phyloP scores from a whole-genome alignment of 306 rosid genomes.

The Malus sylvestris region DNA sequence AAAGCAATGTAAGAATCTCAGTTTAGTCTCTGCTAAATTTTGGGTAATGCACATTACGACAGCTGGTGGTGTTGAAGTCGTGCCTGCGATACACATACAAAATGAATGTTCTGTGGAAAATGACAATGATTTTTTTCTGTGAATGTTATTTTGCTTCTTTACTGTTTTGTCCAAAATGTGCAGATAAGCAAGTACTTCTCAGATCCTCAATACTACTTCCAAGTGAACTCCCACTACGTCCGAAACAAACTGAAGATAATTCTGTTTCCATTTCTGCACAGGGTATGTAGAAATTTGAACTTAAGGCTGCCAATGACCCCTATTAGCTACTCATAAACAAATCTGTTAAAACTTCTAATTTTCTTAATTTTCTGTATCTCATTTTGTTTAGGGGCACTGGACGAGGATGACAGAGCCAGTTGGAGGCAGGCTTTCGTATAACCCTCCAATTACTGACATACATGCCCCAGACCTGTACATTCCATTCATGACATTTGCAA shows the following conservation, averaged over 20 bases:
- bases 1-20: conserved; percentile 51
- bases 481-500: conserved; percentile 75
- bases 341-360: no score
- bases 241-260: conserved; percentile 70
- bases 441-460: conserved; percentile 69
- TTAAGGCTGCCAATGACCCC: not conserved
- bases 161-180: not conserved
- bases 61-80: no score
- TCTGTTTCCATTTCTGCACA: conserved; percentile 65
- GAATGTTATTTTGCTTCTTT: not conserved
- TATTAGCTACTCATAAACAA: not conserved
- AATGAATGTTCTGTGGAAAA: not conserved
- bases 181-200: conserved; percentile 67
- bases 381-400: conserved; percentile 63
- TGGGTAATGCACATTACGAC: no score
- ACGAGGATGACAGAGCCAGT: conserved; percentile 63
- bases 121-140: not conserved
- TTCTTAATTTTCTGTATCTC: not conserved
- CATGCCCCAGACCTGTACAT: conserved; percentile 70
- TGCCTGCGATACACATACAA: no score
- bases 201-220: conserved; percentile 71
- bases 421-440: conserved; percentile 64
- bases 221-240: conserved; percentile 66
- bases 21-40: no score
- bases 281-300: conserved; percentile 28